phyloP scores from a whole-genome alignment of 371 early-diverging fungal genomes.

The Mortierella sp. region DNA sequence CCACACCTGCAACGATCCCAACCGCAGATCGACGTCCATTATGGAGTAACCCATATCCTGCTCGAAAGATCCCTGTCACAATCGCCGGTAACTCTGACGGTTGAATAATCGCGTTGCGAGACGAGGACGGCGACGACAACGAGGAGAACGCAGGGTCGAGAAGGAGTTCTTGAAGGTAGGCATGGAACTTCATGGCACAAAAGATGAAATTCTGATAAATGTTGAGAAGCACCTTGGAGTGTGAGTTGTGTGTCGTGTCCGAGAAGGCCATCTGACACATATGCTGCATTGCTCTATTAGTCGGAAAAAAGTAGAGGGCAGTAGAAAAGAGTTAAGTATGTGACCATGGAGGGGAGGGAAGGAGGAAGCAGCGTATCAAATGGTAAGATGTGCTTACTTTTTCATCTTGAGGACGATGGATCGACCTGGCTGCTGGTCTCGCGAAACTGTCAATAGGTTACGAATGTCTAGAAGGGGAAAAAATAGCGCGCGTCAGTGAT shows the following conservation, averaged over 20 bases:
- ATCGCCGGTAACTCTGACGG: constrained; percentile 14
- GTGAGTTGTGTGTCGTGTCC: constrained; percentile 72
- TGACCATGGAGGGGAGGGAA: not conserved
- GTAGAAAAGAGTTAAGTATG: not conserved
- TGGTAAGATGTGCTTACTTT: constrained; percentile 41
- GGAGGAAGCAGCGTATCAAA: too few species aligned
- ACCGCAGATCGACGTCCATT: constrained; percentile 34
- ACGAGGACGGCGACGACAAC: not conserved
- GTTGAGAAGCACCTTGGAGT: constrained; percentile 70
- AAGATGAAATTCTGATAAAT: constrained; percentile 77
- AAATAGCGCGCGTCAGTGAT: not conserved
- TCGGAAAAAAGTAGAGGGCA: not conserved
- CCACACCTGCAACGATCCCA: constrained; percentile 12
- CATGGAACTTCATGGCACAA: constrained; percentile 76
- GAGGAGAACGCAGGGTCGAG: constrained; percentile 24
- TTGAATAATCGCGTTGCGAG: constrained; percentile 9
- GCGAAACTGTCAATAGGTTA: constrained; percentile 48
- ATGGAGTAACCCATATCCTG: constrained; percentile 27
- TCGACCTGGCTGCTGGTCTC: constrained; percentile 58
- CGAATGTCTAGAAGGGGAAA: constrained; percentile 25
- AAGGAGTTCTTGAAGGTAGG: constrained; percentile 59
- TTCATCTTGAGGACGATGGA: constrained; percentile 61
- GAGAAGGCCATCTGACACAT: constrained; percentile 69
- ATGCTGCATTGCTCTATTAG: constrained; percentile 34
- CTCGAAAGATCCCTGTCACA: constrained; percentile 33